These are phyloP conservation scores for Miamiensis avidus DNA, from an alignment of 169 alveolate species.

Conservation along the genomic window DNA sequence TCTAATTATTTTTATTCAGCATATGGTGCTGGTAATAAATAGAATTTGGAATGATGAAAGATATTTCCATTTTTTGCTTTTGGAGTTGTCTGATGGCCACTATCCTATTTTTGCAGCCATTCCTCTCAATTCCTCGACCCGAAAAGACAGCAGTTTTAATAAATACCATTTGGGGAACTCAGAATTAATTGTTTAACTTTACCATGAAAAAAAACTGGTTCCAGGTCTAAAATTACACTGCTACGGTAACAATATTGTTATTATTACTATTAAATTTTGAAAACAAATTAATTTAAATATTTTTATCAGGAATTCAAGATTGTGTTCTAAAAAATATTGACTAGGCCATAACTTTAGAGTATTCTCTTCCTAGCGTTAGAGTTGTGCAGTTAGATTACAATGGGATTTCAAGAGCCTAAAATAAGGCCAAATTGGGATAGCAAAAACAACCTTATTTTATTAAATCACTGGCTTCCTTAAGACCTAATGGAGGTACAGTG, in stretches of 20 bases:
- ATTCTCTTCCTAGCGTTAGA: neutral
- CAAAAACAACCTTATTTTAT: no score
- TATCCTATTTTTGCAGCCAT: neutral
- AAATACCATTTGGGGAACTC: neutral
- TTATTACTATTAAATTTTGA: no score
- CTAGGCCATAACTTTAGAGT: neutral
- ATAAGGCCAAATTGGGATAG: neutral
- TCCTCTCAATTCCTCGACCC: neutral
- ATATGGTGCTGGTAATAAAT: neutral
- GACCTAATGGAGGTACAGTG: neutral
- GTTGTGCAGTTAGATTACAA: neutral
- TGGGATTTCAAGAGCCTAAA: neutral
- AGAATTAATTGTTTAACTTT: neutral
- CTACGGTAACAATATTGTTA: no score
- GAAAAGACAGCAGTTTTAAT: neutral
- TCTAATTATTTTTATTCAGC: neutral
- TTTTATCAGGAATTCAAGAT: no score
- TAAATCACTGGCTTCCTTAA: neutral
- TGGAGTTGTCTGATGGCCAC: neutral
- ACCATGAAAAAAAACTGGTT: neutral
- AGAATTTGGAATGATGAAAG: neutral
- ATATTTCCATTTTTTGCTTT: no score
- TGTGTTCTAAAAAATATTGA: neutral
- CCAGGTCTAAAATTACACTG: neutral
- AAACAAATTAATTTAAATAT: no score